A percentile compares a stretch with the other conserved stretches of the same genome.
Evolutionary conservation across 768 basidiomycete species (phyloP).

Genomic region (Boletellus ananas): DNA sequence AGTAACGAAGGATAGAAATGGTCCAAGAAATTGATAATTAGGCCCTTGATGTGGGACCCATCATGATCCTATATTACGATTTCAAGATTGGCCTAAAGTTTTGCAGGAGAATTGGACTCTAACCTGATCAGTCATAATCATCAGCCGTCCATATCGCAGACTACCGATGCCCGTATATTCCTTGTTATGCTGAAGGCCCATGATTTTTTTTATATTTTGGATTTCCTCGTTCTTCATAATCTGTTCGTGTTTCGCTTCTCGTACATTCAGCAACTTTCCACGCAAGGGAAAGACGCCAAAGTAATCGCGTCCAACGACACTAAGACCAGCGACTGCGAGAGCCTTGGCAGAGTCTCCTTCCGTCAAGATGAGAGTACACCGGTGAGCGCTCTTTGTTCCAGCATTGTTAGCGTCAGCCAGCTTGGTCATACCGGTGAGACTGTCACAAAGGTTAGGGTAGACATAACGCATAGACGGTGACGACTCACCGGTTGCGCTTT

Average conservation of each 20-base stretch:
- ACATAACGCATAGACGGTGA: background rate
- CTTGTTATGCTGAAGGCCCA: slow-evolving; percentile 93
- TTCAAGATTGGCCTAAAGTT: background rate
- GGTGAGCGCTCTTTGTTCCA: slow-evolving; percentile 71
- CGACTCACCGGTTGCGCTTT: slow-evolving; percentile 74
- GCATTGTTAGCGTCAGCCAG: slow-evolving; percentile 97
- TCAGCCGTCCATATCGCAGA: slow-evolving; percentile 88
- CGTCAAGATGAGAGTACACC: slow-evolving; percentile 94
- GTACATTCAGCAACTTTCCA: slow-evolving; percentile 94
- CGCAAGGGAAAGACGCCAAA: slow-evolving; percentile 98
- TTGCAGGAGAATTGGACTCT: background rate
- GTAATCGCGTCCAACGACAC: slow-evolving; percentile 92
- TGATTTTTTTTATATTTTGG: slow-evolving; percentile 95
- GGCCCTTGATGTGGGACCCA: slow-evolving; percentile 99
- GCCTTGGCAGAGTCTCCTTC: slow-evolving; percentile 99
- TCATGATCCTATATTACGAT: slow-evolving; percentile 81
- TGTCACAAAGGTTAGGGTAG: slow-evolving; percentile 27
- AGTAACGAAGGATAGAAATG: slow-evolving; percentile 95
- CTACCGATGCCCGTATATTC: slow-evolving; percentile 66
- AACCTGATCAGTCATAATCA: slow-evolving; percentile 99
- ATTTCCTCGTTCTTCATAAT: slow-evolving; percentile 99
- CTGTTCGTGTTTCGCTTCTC: slow-evolving; percentile 93
- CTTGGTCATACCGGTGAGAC: slow-evolving; percentile 88
- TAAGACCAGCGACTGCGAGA: slow-evolving; percentile 89
- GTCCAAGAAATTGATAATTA: slow-evolving; percentile 96